Base-by-base conservation (phyloP, 108 stramenopile species). In the Bacterosira constricta region DNA sequence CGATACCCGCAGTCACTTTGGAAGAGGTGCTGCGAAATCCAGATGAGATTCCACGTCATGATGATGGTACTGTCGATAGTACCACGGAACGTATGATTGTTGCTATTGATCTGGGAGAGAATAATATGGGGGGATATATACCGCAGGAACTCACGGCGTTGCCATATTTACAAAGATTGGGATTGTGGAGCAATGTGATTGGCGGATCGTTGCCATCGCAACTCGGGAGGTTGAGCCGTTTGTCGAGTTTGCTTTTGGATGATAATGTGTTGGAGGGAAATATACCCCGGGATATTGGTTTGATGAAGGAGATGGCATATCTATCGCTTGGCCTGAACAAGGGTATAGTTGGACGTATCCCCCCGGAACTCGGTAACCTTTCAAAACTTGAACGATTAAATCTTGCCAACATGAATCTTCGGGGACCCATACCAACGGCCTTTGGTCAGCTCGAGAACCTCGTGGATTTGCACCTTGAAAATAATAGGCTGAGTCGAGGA, bases 111-210 rank as follows among this genome's bases (percentile, higher is more conserved):
- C 34, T 80, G 45, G 71, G 71, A n/a, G 79, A 80, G 63, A 80
- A 72, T 64, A 73, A 63, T 69, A 31, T 80, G 30, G 36, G 51
- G 11, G 79, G 79, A 34, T 63, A 47, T 35, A 30, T 80, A 7
- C 71, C 79, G 0, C 26, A 34, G 38, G 79, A 80, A 31, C 47
- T 80, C 18, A 23, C 44, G 38, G 66, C 65, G 5, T 63, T 80
- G 55, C 71, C 67, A 3, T 80, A 54, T 35, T 37, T 80, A 50
- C 50, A 29, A 35, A 17, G 42, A 4, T 68, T 80, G 54, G 79
- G 79, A 55, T 63, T 80, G 61, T 80, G 79, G 79, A 63, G 64
- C 29, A 80, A 80, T 63, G 26, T 31, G 10, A 80, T 80, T 41
- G 61, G 55, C 27, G 79, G 71, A 8, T 17, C 41, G 20, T 1